Evolutionary conservation across 352 stramenopile genomes (phyloP).

Genomic region (Globisporangium paroecandrum): DNA sequence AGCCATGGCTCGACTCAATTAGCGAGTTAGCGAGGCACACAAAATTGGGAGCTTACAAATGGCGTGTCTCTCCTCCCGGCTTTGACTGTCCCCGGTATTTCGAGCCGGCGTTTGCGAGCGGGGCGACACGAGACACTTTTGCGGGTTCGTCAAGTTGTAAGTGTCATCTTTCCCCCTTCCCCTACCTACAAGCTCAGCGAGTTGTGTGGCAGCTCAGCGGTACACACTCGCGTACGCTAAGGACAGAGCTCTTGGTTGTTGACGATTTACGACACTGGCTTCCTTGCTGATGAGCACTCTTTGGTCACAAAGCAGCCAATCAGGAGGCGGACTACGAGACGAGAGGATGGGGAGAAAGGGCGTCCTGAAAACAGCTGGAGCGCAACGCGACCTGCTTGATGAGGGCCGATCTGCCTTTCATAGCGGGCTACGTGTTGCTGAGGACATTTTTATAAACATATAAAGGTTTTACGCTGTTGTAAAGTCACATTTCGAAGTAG

Average conservation of each 20-base stretch:
- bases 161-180: background rate
- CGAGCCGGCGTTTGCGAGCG: background rate
- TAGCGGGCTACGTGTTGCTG: background rate
- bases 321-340: background rate
- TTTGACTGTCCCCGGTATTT: background rate
- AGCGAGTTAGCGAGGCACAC: no score
- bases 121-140: conserved; percentile 5
- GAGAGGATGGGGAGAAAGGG: background rate
- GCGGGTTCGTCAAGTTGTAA: conserved; percentile 5
- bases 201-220: background rate
- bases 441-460: no score
- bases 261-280: conserved; percentile 12
- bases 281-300: conserved; percentile 6
- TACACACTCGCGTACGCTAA: conserved; percentile 14
- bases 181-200: background rate
- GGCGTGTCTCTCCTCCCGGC: conserved; percentile 3
- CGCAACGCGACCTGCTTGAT: background rate
- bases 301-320: conserved; percentile 4
- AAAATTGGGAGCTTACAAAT: background rate
- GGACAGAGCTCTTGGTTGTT: background rate
- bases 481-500: no score
- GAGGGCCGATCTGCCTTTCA: background rate
- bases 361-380: background rate
- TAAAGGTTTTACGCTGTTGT: no score
- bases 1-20: no score